phyloP scores from a whole-genome alignment of 164 flowering plant genomes.

The Magnolia sinica region DNA sequence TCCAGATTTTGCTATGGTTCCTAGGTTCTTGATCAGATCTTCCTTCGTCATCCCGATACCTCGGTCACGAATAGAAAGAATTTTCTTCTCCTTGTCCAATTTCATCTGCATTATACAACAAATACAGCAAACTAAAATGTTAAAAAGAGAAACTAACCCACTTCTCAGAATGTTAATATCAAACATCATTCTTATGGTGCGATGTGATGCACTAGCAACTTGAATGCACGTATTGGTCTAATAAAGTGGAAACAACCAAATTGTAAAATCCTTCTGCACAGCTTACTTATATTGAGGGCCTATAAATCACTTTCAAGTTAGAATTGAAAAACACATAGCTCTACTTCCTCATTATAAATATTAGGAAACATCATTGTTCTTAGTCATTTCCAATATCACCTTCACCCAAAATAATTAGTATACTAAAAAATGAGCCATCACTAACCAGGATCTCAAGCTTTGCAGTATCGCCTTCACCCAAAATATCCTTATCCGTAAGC shows the following conservation, averaged over 20 bases:
- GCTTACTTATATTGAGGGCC: no score
- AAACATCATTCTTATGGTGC: no score
- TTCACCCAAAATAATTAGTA: no score
- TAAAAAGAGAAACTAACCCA: neutral
- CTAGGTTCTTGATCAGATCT: constrained; percentile 93
- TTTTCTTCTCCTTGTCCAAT: constrained; percentile 88
- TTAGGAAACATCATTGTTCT: no score
- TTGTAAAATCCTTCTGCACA: no score
- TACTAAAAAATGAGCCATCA: neutral
- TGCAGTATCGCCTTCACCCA: constrained; percentile 91
- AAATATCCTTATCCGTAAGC: constrained; percentile 82
- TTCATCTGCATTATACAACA: constrained; percentile 59
- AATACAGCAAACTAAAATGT: neutral
- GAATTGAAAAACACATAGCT: no score
- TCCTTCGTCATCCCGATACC: constrained; percentile 99
- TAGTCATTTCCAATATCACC: no score
- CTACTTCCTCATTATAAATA: no score
- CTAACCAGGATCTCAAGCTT: constrained; percentile 93
- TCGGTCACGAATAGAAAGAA: constrained; percentile 86
- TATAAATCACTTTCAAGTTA: no score
- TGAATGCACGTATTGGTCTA: no score
- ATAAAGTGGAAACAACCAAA: no score
- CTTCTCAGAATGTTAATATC: neutral
- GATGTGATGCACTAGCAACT: no score
- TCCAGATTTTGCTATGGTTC: constrained; percentile 98